Conservation (phyloP, 352 stramenopile genomes). For the Pythium periplocum region DNA sequence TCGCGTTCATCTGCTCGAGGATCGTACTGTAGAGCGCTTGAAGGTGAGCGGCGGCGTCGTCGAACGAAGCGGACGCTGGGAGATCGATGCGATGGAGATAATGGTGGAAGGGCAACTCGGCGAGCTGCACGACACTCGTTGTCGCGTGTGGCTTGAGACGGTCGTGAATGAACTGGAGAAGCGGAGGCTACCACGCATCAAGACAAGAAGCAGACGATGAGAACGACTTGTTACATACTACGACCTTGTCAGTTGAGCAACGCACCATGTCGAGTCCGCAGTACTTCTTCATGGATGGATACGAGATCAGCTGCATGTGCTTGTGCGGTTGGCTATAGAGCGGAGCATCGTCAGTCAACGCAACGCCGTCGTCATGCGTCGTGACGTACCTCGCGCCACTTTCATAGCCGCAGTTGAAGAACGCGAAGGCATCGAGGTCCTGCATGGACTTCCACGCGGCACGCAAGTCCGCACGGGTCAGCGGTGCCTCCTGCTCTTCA, state of each 20-base stretch:
- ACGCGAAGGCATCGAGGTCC: constrained; percentile 66
- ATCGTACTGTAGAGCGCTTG: constrained; percentile 42
- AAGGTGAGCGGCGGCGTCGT: constrained; percentile 37
- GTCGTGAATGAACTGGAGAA: constrained; percentile 70
- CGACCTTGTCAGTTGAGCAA: too few relatives aligned
- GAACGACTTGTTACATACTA: background rate
- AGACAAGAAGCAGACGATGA: constrained; percentile 2
- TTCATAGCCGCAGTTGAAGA: constrained; percentile 83
- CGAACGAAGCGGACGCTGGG: constrained; percentile 24
- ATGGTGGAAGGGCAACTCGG: constrained; percentile 66
- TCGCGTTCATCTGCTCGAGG: constrained; percentile 36
- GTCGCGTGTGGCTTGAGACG: constrained; percentile 28
- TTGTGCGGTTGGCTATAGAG: constrained; percentile 71
- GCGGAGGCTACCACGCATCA: constrained; percentile 37
- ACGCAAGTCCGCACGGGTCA: constrained; percentile 44
- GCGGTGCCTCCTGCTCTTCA: constrained; percentile 51
- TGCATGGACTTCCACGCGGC: constrained; percentile 74
- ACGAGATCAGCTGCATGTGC: constrained; percentile 86
- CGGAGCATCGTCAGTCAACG: background rate
- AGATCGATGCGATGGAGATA: constrained; percentile 63
- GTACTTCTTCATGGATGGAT: constrained; percentile 59
- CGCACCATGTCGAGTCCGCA: constrained; percentile 53
- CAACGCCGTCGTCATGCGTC: background rate
- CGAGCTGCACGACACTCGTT: constrained; percentile 40
- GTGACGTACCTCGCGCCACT: constrained; percentile 58